Evolutionary conservation across 768 basidiomycete genomes (phyloP), one percentile per base, ranked within the genome.

Genomic region (Boletus coccyginus): DNA sequence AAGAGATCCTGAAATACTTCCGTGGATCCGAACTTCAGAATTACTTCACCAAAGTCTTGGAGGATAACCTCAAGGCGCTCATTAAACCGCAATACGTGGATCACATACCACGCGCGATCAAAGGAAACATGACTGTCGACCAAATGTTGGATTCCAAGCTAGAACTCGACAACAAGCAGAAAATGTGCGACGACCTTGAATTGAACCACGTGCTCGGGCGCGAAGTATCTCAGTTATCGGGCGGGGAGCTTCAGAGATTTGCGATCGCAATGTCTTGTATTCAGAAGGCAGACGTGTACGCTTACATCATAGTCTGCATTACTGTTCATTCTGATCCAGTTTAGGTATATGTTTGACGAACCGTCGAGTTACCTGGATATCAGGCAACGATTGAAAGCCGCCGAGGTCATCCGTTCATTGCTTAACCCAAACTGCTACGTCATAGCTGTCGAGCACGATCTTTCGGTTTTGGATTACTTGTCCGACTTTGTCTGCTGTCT

Each of bases 51-150:
- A 98, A 98, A 74, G 94, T 98, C 7, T 81, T 99, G 19, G 97
- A 98, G 74, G 97, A 99, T 74, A 94, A 99, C 68, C 78, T 98
- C 70, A 98, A 98, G 78, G 95, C 97, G 2, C 83, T 99, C 59
- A 98, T 98, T 73, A 99, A 99, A 75, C 97, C 97, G 1, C 97
- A 99, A 83, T 99, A 99, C 70, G 97, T 99, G 61, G 97, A 99
- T 71, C 95, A 98, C 72, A 98, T 99, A 66, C 97, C 97, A 5
- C 85, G 88, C 42, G 93, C 94, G 40, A 92, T 99, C 80, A 96
- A 98, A 74, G 94, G 89, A 52, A 79, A 76, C 46, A 82, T 92
- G 80, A 88, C 88, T 3, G 95, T 99, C 29, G 77, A 80, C 7
- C 79, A 92, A 67, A 98, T 99, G 96, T 84, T 99, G 58, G 89